Conservation (phyloP, 495 filamentous ascomycete genomes). For the Amniculicola lignicola region DNA sequence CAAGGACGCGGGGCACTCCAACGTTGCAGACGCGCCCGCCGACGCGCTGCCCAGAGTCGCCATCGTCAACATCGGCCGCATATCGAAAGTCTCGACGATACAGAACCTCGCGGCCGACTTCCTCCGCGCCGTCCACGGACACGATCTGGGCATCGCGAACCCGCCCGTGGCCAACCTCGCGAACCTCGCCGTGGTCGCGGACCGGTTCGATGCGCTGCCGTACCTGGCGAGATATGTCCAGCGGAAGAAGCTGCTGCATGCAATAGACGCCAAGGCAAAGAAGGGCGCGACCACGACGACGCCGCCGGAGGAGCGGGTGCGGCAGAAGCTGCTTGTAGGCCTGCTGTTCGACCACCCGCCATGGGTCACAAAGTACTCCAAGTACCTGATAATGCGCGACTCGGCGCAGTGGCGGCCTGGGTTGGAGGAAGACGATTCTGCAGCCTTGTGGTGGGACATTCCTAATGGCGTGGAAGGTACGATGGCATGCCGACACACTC, state of each 20-base stretch:
- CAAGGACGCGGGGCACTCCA: conserved; percentile 40
- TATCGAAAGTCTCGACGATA: conserved; percentile 50
- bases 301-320: conserved; percentile 53
- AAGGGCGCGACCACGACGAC: conserved; percentile 35
- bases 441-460: conserved; percentile 69
- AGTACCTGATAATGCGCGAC: conserved; percentile 63
- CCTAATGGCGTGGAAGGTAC: conserved; percentile 69
- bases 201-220: conserved; percentile 58
- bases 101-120: conserved; percentile 55
- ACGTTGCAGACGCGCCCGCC: conserved; percentile 47
- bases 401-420: conserved; percentile 59
- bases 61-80: conserved; percentile 59
- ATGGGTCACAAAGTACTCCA: conserved; percentile 53
- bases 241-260: conserved; percentile 35
- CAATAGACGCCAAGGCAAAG: conserved; percentile 43
- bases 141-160: conserved; percentile 32
- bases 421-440: conserved; percentile 42
- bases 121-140: conserved; percentile 55
- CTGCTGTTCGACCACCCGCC: conserved; percentile 55
- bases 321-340: conserved; percentile 63
- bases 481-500: conserved; percentile 31
- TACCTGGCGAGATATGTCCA: conserved; percentile 50
- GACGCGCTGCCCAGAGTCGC: conserved; percentile 52
- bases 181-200: conserved; percentile 63
- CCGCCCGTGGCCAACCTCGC: conserved; percentile 54